A percentile compares a stretch with the other conserved stretches of the same genome.
phyloP scores from a whole-genome alignment of 2,329 filamentous ascomycete species.

The Nigrospora osmanthi region DNA sequence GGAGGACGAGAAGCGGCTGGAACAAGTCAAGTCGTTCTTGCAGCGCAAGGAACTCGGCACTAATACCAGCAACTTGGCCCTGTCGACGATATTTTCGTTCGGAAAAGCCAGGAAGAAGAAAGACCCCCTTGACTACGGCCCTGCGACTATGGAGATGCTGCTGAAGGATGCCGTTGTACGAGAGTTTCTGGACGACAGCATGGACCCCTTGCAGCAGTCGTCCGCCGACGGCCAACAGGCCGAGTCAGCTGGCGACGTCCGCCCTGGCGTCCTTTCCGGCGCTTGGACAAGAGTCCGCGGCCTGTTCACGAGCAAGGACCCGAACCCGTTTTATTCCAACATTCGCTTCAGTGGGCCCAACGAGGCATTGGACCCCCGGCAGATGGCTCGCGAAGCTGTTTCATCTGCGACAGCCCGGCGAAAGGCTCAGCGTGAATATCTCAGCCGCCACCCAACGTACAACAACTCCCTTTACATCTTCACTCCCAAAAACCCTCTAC shows the following conservation, averaged over 20 bases:
- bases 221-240: constrained; percentile 25
- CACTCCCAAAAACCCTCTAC: constrained; percentile 65
- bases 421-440: constrained; percentile 82
- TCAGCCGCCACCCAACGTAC: constrained; percentile 79
- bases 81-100: constrained; percentile 63
- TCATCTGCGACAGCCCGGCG: constrained; percentile 76
- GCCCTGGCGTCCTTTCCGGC: constrained; percentile 51
- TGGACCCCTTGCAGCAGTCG: constrained; percentile 33
- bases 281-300: constrained; percentile 54
- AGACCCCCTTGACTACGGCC: constrained; percentile 87
- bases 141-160: constrained; percentile 90
- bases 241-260: constrained; percentile 33
- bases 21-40: constrained; percentile 92
- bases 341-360: constrained; percentile 61
- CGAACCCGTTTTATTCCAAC: constrained; percentile 91
- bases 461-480: constrained; percentile 92
- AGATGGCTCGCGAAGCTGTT: constrained; percentile 87
- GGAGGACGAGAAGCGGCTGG: constrained; percentile 93
- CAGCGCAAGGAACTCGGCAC: constrained; percentile 80
- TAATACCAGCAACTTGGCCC: constrained; percentile 62
- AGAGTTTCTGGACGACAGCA: constrained; percentile 81
- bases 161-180: constrained; percentile 92
- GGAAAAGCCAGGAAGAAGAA: constrained; percentile 52
- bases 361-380: constrained; percentile 73
- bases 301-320: constrained; percentile 58